These are phyloP conservation scores for Saccharomycopsis crataegensis DNA, from an alignment of 1,139 yeast species.

Conservation along the genomic window DNA sequence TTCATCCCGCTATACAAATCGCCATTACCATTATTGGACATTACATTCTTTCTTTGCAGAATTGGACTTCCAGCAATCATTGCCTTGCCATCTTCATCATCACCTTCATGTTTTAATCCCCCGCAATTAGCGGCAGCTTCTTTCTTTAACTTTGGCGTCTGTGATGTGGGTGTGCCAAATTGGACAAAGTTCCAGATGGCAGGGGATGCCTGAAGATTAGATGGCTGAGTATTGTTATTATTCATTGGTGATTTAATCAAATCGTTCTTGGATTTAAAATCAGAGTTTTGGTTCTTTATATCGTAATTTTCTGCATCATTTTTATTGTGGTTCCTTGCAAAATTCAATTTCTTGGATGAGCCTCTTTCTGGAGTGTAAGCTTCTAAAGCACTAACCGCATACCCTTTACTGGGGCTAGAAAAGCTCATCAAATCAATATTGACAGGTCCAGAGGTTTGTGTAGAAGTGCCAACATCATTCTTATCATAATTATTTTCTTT, in stretches of 20 bases:
- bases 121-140: constrained; percentile 34
- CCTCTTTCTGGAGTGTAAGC: constrained; percentile 84
- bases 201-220: constrained; percentile 45
- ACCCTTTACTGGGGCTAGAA: constrained; percentile 34
- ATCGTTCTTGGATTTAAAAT: constrained; percentile 8
- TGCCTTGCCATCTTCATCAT: constrained; percentile 9
- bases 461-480: constrained; percentile 1
- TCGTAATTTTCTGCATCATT: constrained; percentile 21
- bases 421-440: constrained; percentile 21
- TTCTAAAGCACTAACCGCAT: constrained; percentile 53
- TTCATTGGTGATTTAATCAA: background rate
- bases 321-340: constrained; percentile 20
- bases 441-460: constrained; percentile 23
- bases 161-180: constrained; percentile 50
- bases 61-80: constrained; percentile 9
- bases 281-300: constrained; percentile 4
- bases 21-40: too few species aligned
- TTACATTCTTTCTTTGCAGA: constrained; percentile 14
- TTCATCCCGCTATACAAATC: too few species aligned
- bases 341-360: constrained; percentile 29
- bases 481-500: constrained; percentile 10
- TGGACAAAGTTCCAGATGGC: constrained; percentile 77
- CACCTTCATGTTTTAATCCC: constrained; percentile 27
- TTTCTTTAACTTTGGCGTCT: constrained; percentile 11
- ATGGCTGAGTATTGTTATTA: background rate